These are phyloP conservation scores for Elsinoe necatrix DNA, from an alignment of 2,329 filamentous ascomycete species.

Conservation along the genomic window DNA sequence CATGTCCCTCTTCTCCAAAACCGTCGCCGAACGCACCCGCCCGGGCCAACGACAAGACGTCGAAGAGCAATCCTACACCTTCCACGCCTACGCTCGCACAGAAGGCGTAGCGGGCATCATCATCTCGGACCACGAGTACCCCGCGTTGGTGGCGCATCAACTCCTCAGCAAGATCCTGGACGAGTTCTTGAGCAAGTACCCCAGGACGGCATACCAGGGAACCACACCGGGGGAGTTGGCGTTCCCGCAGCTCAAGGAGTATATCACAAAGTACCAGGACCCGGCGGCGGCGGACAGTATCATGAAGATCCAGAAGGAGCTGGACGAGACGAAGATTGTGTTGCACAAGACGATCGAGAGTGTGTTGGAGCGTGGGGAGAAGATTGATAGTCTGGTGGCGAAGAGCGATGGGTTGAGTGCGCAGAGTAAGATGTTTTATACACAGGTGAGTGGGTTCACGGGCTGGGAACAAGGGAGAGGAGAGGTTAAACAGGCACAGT, in stretches of 20 bases:
- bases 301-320: slow-evolving; percentile 75
- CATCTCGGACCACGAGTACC: slow-evolving; percentile 42
- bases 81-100: slow-evolving; percentile 39
- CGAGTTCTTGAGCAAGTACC: slow-evolving; percentile 73
- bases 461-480: background rate
- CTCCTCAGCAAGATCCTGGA: slow-evolving; percentile 79
- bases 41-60: slow-evolving; percentile 79
- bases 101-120: slow-evolving; percentile 42
- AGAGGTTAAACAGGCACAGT: too few species aligned
- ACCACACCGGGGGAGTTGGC: slow-evolving; percentile 40
- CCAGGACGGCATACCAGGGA: slow-evolving; percentile 57
- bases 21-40: slow-evolving; percentile 74
- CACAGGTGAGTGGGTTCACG: slow-evolving; percentile 45
- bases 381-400: slow-evolving; percentile 85
- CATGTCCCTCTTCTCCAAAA: slow-evolving; percentile 80
- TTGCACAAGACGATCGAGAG: slow-evolving; percentile 95
- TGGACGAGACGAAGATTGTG: slow-evolving; percentile 96
- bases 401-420: slow-evolving; percentile 87
- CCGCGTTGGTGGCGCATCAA: slow-evolving; percentile 72
- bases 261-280: slow-evolving; percentile 73
- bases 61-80: slow-evolving; percentile 69
- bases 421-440: slow-evolving; percentile 98
- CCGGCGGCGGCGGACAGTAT: slow-evolving; percentile 85
- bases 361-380: slow-evolving; percentile 80
- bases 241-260: slow-evolving; percentile 71